Conservation (phyloP, 306 rosid genomes). For the Acmispon strigosus region DNA sequence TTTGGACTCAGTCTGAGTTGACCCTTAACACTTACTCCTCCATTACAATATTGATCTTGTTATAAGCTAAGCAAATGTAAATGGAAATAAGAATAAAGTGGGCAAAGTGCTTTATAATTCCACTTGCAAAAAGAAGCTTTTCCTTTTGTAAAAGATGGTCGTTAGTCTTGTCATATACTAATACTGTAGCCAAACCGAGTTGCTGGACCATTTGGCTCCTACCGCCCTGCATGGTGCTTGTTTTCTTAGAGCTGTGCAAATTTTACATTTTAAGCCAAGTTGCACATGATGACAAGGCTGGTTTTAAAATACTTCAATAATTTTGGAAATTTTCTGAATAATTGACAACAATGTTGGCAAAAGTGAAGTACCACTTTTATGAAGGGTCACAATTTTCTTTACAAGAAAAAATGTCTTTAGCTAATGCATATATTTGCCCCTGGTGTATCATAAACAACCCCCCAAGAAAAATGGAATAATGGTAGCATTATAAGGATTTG, state of each 20-base stretch:
- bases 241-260: neutral
- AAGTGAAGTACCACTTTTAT: conserved; percentile 6
- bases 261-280: conserved; percentile 8
- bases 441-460: neutral
- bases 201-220: conserved; percentile 26
- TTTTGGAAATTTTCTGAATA: conserved; percentile 14
- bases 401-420: neutral
- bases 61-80: conserved; percentile 16
- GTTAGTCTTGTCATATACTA: conserved; percentile 40
- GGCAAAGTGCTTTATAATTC: conserved; percentile 29
- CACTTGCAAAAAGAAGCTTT: conserved; percentile 37
- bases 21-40: neutral
- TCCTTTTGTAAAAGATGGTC: conserved; percentile 33
- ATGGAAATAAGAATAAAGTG: conserved; percentile 57
- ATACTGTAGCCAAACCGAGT: conserved; percentile 6
- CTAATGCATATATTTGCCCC: neutral
- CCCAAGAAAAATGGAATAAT: no score
- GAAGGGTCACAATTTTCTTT: conserved; percentile 1
- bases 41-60: neutral
- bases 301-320: conserved; percentile 10
- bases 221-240: conserved; percentile 3
- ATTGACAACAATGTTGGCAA: conserved; percentile 20
- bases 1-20: no score
- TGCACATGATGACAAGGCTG: neutral
- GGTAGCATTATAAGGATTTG: no score